Percentiles rank a stretch among this genome's conserved stretches.
phyloP scores from a whole-genome alignment of 371 early-diverging fungal species.

The Capillidium heterosporum region DNA sequence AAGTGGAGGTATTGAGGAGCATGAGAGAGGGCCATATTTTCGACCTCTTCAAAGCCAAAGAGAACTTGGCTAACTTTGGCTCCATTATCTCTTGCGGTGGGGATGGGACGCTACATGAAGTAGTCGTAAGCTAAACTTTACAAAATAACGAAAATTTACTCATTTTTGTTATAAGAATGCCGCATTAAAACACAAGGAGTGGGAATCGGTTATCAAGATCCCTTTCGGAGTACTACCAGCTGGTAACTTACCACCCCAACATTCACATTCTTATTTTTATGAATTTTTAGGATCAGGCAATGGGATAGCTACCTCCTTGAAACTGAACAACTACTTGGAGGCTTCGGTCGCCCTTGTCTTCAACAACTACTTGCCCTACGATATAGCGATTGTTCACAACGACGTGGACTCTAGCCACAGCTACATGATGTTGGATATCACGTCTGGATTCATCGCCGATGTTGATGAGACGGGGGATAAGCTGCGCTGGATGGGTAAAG shows the following conservation, averaged over 20 bases:
- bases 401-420: not conserved
- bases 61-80: not conserved
- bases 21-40: not conserved
- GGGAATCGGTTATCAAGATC: not conserved
- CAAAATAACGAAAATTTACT: not conserved
- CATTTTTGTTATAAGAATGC: not conserved
- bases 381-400: not conserved
- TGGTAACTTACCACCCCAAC: not conserved
- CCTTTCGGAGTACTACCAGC: conserved; percentile 2
- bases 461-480: not conserved
- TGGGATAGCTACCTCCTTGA: not conserved
- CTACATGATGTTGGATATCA: not conserved
- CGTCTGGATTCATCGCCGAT: not conserved
- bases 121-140: not conserved
- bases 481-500: not conserved
- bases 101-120: conserved; percentile 2
- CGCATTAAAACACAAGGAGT: not conserved
- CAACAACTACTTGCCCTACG: not conserved
- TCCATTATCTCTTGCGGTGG: not conserved
- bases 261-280: not conserved
- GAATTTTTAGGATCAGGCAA: conserved; percentile 1
- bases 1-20: not conserved
- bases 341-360: not conserved
- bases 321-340: not conserved
- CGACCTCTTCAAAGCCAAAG: not conserved